A percentile compares a stretch with the other conserved stretches of the same genome.
Conservation (phyloP, 495 filamentous ascomycete genomes). For the Neurospora sp. region DNA sequence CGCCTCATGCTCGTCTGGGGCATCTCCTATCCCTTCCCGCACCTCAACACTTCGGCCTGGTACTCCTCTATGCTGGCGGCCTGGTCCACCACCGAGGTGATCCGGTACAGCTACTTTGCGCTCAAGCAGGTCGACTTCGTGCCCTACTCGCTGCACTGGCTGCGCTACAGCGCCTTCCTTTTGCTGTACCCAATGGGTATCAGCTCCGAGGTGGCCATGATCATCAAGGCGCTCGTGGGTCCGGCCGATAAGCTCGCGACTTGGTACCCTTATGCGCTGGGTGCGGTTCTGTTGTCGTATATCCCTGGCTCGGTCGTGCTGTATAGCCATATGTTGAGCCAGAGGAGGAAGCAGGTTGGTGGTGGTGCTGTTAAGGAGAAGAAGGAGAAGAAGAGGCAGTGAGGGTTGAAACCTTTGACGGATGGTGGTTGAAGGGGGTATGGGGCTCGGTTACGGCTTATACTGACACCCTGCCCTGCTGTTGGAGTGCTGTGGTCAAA, state of each 20-base stretch:
- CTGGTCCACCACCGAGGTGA: constrained; percentile 78
- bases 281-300: constrained; percentile 57
- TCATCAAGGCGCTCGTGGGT: constrained; percentile 54
- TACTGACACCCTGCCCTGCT: neutral
- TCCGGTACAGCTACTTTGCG: constrained; percentile 83
- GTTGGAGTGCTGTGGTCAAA: neutral
- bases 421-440: no score
- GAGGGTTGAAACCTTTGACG: neutral
- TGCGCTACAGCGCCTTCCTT: constrained; percentile 89
- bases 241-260: constrained; percentile 40
- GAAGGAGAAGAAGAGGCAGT: constrained; percentile 24
- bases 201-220: constrained; percentile 68
- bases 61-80: constrained; percentile 68
- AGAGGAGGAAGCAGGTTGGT: constrained; percentile 64
- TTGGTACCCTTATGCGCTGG: constrained; percentile 48
- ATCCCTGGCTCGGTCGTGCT: constrained; percentile 85
- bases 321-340: constrained; percentile 88
- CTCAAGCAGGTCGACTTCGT: constrained; percentile 50
- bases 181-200: constrained; percentile 90
- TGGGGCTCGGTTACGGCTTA: neutral
- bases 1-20: constrained; percentile 81
- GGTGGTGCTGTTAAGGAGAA: constrained; percentile 7
- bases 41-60: constrained; percentile 35
- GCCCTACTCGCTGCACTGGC: constrained; percentile 63
- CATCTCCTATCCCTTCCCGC: constrained; percentile 57